Base-by-base conservation (phyloP, 306 rosid species). In the Casuarina equisetifolia region DNA sequence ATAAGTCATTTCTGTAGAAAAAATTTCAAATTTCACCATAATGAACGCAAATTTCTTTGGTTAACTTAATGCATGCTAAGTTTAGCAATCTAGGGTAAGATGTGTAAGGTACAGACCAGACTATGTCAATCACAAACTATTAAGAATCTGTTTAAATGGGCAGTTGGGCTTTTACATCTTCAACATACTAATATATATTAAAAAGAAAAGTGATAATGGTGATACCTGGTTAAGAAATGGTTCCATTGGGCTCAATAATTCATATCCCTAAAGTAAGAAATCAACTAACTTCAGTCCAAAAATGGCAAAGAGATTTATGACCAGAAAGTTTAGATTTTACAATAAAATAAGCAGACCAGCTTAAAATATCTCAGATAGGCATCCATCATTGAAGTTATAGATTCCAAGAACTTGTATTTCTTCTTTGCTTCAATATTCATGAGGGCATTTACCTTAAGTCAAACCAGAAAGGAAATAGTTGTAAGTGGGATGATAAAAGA, bases 351-450 rank as follows among this genome's bases (percentile, higher is more conserved):
- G 84, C 97, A 0, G 75, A 95, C 99, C 97, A 95, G 96, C 82
- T 95, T 95, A 82, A 95, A 95, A 79, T 95, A 95, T 91, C 99
- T 84, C 83, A 95, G 86, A 83, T 95, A 97, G 61, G 93, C 97
- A 81, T 95, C 99, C 99, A 95, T 95, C 73, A 95, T 93, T 78
- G 97, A 96, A 88, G 97, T 95, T 79, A 92, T 78, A 77, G 99
- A 92, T 82, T 95, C 99, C 89, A 95, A 91, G 78, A 95, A 92
- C 84, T 90, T 91, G 6, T 89, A 88, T 89, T 95, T 95, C 92
- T 95, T 95, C 88, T 95, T 95, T 78, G 90, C 91, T 91, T 95
- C 99, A 81, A 95, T 48, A 80, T 87, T 92, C 96, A 85, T 88
- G 73, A 95, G 92, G 68, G 97, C 85, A 83, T 92, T 90, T 86